A percentile compares a stretch with the other conserved stretches of the same genome.
Conservation (phyloP, 805 yeast genomes). For the Candida wancherniae region DNA sequence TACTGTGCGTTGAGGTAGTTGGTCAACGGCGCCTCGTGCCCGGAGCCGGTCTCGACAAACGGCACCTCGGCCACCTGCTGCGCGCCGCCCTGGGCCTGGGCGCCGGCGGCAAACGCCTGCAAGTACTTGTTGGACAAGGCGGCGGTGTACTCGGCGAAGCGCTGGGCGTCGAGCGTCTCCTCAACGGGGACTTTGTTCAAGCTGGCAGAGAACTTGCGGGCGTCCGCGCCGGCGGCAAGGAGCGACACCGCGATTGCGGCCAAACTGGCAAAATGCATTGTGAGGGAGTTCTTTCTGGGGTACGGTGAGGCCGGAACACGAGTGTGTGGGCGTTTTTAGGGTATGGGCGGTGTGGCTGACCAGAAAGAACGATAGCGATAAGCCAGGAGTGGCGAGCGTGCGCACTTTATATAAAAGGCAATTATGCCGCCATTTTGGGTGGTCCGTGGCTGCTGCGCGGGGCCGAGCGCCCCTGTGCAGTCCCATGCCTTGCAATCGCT, state of each 20-base stretch:
- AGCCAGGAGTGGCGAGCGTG: too few species aligned
- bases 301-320: too few species aligned
- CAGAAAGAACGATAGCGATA: too few species aligned
- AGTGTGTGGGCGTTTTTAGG: too few species aligned
- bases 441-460: too few species aligned
- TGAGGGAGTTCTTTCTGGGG: too few species aligned
- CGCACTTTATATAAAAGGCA: too few species aligned
- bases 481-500: too few species aligned
- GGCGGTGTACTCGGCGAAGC: conserved; percentile 49
- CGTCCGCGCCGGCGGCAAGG: conserved; percentile 37
- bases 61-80: conserved; percentile 20
- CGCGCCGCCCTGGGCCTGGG: conserved; percentile 7
- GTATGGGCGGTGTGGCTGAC: too few species aligned
- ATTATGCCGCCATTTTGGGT: too few species aligned
- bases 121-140: conserved; percentile 62
- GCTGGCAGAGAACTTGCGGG: conserved; percentile 50
- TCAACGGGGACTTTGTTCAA: conserved; percentile 56
- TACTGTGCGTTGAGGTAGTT: conserved; percentile 96
- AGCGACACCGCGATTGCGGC: conserved; percentile 40
- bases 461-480: too few species aligned
- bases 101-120: conserved; percentile 39
- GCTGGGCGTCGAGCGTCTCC: conserved; percentile 49
- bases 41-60: conserved; percentile 12
- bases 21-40: conserved; percentile 77
- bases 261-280: conserved; percentile 35